Base-by-base conservation (phyloP, 352 stramenopile species). In the Elongisporangium prolatum region DNA sequence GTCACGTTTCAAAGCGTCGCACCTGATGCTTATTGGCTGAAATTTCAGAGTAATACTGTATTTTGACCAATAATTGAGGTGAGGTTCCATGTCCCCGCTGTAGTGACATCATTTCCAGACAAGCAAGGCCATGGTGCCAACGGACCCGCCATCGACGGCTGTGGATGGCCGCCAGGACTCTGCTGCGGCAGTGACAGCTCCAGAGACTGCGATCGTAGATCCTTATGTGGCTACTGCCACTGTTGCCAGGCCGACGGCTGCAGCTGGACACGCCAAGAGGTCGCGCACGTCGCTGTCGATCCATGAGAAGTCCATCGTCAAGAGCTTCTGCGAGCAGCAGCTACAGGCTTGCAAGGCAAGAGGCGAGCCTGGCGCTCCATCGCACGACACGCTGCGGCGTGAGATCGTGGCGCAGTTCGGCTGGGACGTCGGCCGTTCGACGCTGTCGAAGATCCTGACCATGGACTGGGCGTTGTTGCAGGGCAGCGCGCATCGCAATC, bases 311-410 rank as follows among this genome's bases (percentile, higher is more conserved):
- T 61, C 67, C 11, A 77, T 89, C 13, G 77, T 87, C 34, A 91
- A 91, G 72, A 88, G 73, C 24, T 91, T 89, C 52, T 91, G 81
- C 55, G 81, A 89, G 65, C 68, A 89, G 58, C 77, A 77, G 53
- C 65, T 89, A 28, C 71, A 53, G 21, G 69, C 80, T n/a, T 79
- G 73, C 64, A 87, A 85, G 52, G 62, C 65, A 48, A 72, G 75
- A 40, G 74, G 76, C 54, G 68, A 86, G 49, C 34, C 34, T 13
- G 56, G 75, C 25, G 67, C 77, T 62, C 81, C 78, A 50, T 89
- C 81, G 18, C 81, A 91, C 48, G 81, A 89, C 28, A 21, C 67
- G 44, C 70, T 91, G 57, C 68, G 81, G 14, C 67, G 68, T 16
- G 78, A 88, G 55, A 71, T 91, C 52, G 61, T 60, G 14, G 47